phyloP scores from a whole-genome alignment of 306 rosid species.

The Corylus heterophylla region DNA sequence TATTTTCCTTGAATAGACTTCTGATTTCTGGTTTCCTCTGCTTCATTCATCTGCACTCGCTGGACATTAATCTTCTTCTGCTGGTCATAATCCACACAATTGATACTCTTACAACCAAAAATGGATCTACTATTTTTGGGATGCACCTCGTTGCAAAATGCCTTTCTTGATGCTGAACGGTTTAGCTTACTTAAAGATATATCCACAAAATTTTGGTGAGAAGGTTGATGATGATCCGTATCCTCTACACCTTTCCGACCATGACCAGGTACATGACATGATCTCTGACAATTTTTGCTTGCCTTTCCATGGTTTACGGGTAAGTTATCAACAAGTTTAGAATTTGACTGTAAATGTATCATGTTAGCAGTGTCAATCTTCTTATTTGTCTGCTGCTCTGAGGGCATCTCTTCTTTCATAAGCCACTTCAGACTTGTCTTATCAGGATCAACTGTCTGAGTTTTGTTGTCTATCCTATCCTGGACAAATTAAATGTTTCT shows the following conservation, averaged over 20 bases:
- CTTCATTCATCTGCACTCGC: slow-evolving; percentile 38
- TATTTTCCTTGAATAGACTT: slow-evolving; percentile 40
- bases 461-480: slow-evolving; percentile 8
- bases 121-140: slow-evolving; percentile 36
- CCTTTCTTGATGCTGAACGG: slow-evolving; percentile 26
- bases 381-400: background rate
- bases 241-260: slow-evolving; percentile 3
- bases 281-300: slow-evolving; percentile 21
- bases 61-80: slow-evolving; percentile 26
- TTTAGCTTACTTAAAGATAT: slow-evolving; percentile 26
- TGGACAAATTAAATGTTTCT: slow-evolving; percentile 20
- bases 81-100: slow-evolving; percentile 35
- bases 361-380: background rate
- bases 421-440: slow-evolving; percentile 17
- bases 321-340: slow-evolving; percentile 7
- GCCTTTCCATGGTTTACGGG: slow-evolving; percentile 28
- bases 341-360: slow-evolving; percentile 11
- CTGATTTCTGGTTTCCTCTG: slow-evolving; percentile 45
- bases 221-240: slow-evolving; percentile 19
- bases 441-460: slow-evolving; percentile 12
- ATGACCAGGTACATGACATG: slow-evolving; percentile 2
- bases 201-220: slow-evolving; percentile 21
- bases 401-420: slow-evolving; percentile 19
- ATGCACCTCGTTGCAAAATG: slow-evolving; percentile 32
- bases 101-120: slow-evolving; percentile 48